phyloP scores from a whole-genome alignment of 768 basidiomycete species.

The Rhodocollybia butyracea region DNA sequence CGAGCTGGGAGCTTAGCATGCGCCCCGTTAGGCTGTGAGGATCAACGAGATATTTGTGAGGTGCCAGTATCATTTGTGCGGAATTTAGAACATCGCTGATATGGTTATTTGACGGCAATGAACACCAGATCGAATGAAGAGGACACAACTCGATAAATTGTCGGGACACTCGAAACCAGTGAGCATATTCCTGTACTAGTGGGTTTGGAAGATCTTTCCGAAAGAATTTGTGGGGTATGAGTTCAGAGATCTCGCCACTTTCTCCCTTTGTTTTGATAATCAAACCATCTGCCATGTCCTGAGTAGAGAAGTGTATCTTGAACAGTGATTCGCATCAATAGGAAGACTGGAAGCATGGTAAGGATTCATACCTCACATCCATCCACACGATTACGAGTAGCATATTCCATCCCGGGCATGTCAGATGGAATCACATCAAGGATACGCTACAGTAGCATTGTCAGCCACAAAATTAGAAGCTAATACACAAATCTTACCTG shows the following conservation, averaged over 20 bases:
- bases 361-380: constrained; percentile 18
- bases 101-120: constrained; percentile 24
- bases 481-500: constrained; percentile 21
- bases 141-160: constrained; percentile 24
- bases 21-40: constrained; percentile 22
- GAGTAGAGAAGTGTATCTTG: constrained; percentile 28
- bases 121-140: constrained; percentile 19
- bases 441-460: constrained; percentile 10
- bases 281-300: constrained; percentile 16
- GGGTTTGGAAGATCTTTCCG: constrained; percentile 20
- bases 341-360: constrained; percentile 8
- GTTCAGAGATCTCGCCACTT: constrained; percentile 22
- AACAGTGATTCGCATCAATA: not conserved
- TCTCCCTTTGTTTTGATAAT: constrained; percentile 18
- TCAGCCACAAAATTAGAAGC: not conserved
- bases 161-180: constrained; percentile 27
- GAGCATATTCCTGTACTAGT: constrained; percentile 19
- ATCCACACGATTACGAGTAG: constrained; percentile 18
- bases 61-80: not conserved
- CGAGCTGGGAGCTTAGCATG: constrained; percentile 22
- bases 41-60: constrained; percentile 20
- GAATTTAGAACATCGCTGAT: constrained; percentile 7
- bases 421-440: constrained; percentile 32
- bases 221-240: constrained; percentile 29
- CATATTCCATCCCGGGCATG: constrained; percentile 25